phyloP scores from a whole-genome alignment of 331 rosid genomes.

The Stylosanthes scabra region DNA sequence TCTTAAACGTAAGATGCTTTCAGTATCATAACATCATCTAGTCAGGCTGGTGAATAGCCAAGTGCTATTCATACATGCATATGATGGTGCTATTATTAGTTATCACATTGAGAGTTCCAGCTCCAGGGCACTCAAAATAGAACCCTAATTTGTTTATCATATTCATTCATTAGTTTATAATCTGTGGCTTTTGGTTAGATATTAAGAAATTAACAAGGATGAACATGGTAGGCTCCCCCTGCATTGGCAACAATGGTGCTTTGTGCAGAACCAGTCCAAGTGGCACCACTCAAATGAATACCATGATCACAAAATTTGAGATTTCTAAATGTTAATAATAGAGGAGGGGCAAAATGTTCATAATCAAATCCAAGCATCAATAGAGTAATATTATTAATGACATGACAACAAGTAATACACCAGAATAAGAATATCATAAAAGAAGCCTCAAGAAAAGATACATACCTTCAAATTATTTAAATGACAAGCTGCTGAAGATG shows the following conservation, averaged over 20 bases:
- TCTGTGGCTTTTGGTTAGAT: background rate
- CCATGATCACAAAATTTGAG: background rate
- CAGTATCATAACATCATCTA: background rate
- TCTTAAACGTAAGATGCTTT: background rate
- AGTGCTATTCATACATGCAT: background rate
- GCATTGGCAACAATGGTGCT: background rate
- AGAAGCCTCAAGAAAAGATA: conserved; percentile 28
- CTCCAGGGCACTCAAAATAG: background rate
- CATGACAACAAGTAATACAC: background rate
- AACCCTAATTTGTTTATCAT: background rate
- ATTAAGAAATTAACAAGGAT: background rate
- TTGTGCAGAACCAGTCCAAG: background rate
- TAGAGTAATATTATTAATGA: conserved; percentile 4
- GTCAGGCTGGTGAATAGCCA: background rate
- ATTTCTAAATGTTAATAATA: background rate
- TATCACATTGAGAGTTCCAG: background rate
- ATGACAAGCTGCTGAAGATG: conserved; percentile 29
- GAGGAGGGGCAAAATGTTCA: conserved; percentile 3
- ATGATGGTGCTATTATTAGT: no score
- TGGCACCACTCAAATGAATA: background rate
- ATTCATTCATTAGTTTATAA: background rate
- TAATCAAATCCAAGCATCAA: conserved; percentile 12
- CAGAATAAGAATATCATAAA: background rate
- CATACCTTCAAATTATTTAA: conserved; percentile 42
- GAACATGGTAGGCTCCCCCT: background rate